Percentiles rank a stretch among this genome's conserved stretches.
These are phyloP conservation scores for Phytophthora tubulina DNA, from an alignment of 352 stramenopile genomes.

Conservation along the genomic window DNA sequence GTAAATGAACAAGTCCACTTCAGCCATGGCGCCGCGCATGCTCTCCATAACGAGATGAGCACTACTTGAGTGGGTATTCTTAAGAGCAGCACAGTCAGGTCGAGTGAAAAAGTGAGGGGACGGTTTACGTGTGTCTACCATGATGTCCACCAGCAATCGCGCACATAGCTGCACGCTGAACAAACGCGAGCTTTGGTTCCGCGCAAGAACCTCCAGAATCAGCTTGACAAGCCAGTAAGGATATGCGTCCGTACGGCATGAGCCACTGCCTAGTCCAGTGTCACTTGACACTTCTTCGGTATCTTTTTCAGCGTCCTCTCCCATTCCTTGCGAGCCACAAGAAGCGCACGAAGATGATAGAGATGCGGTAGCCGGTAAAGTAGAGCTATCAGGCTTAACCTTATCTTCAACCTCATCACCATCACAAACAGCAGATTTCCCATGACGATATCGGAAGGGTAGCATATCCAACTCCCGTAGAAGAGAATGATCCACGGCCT, in stretches of 20 bases:
- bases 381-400: slow-evolving; percentile 8
- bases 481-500: slow-evolving; percentile 67
- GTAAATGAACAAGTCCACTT: slow-evolving; percentile 86
- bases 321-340: slow-evolving; percentile 33
- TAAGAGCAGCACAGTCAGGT: slow-evolving; percentile 44
- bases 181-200: slow-evolving; percentile 61
- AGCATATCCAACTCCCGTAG: slow-evolving; percentile 69
- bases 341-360: slow-evolving; percentile 39
- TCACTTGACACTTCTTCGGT: slow-evolving; percentile 15
- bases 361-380: slow-evolving; percentile 27
- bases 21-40: slow-evolving; percentile 82
- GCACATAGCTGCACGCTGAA: slow-evolving; percentile 64
- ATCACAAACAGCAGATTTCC: slow-evolving; percentile 21
- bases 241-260: slow-evolving; percentile 36
- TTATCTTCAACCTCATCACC: slow-evolving; percentile 12
- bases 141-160: slow-evolving; percentile 66
- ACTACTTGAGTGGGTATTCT: slow-evolving; percentile 72
- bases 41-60: slow-evolving; percentile 84
- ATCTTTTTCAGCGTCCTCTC: slow-evolving; percentile 19
- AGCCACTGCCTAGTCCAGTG: slow-evolving; percentile 9
- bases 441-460: slow-evolving; percentile 55
- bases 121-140: slow-evolving; percentile 44
- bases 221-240: slow-evolving; percentile 65
- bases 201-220: slow-evolving; percentile 54
- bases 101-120: slow-evolving; percentile 30